phyloP scores from a whole-genome alignment of 441 rosid genomes.

The Populus tomentosa region DNA sequence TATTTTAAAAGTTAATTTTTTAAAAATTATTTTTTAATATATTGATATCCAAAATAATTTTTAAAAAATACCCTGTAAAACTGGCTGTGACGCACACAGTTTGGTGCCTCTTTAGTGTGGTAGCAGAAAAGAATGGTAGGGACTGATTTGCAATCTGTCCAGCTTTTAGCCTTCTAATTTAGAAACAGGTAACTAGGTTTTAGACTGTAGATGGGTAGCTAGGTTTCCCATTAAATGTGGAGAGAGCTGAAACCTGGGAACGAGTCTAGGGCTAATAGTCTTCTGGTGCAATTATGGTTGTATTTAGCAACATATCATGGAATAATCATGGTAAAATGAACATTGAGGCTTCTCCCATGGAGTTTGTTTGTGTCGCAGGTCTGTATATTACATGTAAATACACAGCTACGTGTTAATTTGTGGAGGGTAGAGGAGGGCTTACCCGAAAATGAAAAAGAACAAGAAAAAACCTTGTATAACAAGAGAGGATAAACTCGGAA shows the following conservation, averaged over 20 bases:
- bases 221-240: neutral
- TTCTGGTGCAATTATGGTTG: neutral
- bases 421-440: neutral
- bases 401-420: neutral
- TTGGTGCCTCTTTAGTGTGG: neutral
- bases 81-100: neutral
- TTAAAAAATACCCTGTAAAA: neutral
- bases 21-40: no score
- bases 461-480: neutral
- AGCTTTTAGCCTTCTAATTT: neutral
- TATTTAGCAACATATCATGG: neutral
- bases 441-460: neutral
- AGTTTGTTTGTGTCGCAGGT: neutral
- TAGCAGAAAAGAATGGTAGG: constrained; percentile 8
- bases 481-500: neutral
- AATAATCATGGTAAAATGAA: neutral
- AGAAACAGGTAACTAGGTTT: neutral
- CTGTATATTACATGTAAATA: neutral
- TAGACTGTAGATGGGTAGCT: neutral
- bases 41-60: no score
- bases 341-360: neutral
- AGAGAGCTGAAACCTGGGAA: neutral
- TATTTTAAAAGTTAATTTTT: no score
- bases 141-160: constrained; percentile 4
- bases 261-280: neutral